Conservation (phyloP, 768 basidiomycete genomes). For the Exidia glandulosa region DNA sequence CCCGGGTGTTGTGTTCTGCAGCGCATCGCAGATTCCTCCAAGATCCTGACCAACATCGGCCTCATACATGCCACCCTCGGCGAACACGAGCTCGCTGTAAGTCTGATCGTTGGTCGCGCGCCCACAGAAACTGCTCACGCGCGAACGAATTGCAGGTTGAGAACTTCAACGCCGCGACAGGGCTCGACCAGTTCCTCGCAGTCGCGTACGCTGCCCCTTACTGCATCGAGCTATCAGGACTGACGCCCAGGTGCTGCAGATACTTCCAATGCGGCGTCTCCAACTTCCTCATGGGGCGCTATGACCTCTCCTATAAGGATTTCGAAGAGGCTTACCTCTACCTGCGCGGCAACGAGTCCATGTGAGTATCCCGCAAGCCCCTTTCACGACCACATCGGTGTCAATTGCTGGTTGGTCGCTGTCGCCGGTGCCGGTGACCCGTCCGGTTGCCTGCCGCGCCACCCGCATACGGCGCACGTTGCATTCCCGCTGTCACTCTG, state of each 20-base stretch:
- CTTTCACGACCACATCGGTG: background rate
- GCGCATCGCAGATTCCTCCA: slow-evolving; percentile 76
- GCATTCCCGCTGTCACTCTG: no score
- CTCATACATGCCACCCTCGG: slow-evolving; percentile 88
- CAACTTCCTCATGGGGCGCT: slow-evolving; percentile 72
- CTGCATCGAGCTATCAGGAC: background rate
- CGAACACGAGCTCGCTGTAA: slow-evolving; percentile 66
- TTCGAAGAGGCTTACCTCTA: slow-evolving; percentile 78
- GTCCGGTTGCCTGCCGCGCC: background rate
- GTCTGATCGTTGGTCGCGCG: background rate
- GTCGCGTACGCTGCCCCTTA: slow-evolving; percentile 69
- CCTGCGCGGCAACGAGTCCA: slow-evolving; percentile 72
- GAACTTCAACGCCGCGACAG: slow-evolving; percentile 65
- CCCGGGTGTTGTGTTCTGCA: no score
- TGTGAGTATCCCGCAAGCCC: slow-evolving; percentile 37
- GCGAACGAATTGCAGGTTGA: slow-evolving; percentile 35
- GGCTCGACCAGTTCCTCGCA: slow-evolving; percentile 75
- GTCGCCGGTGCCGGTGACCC: background rate
- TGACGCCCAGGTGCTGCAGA: slow-evolving; percentile 23
- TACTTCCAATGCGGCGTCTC: slow-evolving; percentile 89
- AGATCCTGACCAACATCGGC: slow-evolving; percentile 88
- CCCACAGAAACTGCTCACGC: no score
- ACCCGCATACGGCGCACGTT: no score
- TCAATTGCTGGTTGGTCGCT: background rate
- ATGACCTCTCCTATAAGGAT: slow-evolving; percentile 62